phyloP scores from a whole-genome alignment of 2,329 filamentous ascomycete genomes.

The Akanthomyces lecanii region DNA sequence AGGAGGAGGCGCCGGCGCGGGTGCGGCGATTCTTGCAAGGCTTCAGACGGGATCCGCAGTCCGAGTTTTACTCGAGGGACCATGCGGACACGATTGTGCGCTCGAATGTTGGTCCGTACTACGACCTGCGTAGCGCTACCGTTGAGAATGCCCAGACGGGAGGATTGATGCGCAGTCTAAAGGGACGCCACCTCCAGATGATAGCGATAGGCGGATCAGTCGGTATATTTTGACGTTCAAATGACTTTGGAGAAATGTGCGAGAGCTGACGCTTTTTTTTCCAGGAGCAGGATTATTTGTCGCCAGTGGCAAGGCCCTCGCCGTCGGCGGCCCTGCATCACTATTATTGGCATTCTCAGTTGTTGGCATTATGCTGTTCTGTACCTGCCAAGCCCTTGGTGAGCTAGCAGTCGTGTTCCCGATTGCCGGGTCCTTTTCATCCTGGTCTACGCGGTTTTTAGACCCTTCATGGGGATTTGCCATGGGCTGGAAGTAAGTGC shows the following conservation, averaged over 20 bases:
- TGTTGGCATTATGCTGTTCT: slow-evolving; percentile 78
- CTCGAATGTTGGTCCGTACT: background rate
- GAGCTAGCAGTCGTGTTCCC: slow-evolving; percentile 82
- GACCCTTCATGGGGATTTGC: slow-evolving; percentile 86
- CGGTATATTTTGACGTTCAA: slow-evolving; percentile 38
- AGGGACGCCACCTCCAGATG: slow-evolving; percentile 81
- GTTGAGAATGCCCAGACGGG: slow-evolving; percentile 14
- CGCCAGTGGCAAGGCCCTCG: slow-evolving; percentile 63
- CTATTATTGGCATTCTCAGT: slow-evolving; percentile 66
- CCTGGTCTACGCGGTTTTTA: slow-evolving; percentile 79
- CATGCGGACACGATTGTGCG: background rate
- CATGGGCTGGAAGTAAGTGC: slow-evolving; percentile 74
- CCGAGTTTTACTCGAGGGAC: slow-evolving; percentile 8
- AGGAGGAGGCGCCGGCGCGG: background rate
- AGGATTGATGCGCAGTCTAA: slow-evolving; percentile 39
- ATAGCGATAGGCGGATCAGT: slow-evolving; percentile 87
- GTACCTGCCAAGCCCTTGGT: slow-evolving; percentile 77
- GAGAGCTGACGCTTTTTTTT: background rate
- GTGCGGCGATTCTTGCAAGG: slow-evolving; percentile 12
- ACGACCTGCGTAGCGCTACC: slow-evolving; percentile 15
- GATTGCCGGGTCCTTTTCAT: slow-evolving; percentile 77
- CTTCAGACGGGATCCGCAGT: slow-evolving; percentile 13
- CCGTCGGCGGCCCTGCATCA: slow-evolving; percentile 65
- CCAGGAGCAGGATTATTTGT: slow-evolving; percentile 67
- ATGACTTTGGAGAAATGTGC: background rate